These are phyloP conservation scores for Xylariaceae sp. DNA, from an alignment of 2,329 filamentous ascomycete species.

Conservation along the genomic window DNA sequence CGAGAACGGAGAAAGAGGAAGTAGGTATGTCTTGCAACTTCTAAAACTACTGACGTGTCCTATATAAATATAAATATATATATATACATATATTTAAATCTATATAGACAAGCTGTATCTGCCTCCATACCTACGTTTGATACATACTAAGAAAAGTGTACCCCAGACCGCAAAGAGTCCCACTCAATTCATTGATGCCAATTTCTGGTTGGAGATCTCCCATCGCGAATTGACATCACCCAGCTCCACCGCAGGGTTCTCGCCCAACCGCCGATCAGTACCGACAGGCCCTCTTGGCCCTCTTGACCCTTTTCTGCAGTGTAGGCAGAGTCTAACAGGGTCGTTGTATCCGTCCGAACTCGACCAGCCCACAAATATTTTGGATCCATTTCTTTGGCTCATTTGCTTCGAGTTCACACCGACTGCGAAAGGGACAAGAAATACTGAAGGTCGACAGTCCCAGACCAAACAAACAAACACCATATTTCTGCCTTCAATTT, in stretches of 20 bases:
- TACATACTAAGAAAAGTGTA: background rate
- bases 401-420: constrained; percentile 2
- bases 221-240: constrained; percentile 34
- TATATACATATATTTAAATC: too few relatives aligned
- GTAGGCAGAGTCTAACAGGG: constrained; percentile 21
- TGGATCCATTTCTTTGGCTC: constrained; percentile 12
- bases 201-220: background rate
- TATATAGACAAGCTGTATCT: too few relatives aligned
- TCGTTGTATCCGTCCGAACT: constrained; percentile 20
- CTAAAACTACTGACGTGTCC: too few relatives aligned
- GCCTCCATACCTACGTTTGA: background rate
- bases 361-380: constrained; percentile 22
- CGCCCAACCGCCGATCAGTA: constrained; percentile 22
- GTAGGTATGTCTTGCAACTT: too few relatives aligned
- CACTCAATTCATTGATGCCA: background rate
- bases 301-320: too few relatives aligned
- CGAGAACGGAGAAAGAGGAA: constrained; percentile 2
- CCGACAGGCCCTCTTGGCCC: constrained; percentile 17
- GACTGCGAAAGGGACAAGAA: constrained; percentile 3
- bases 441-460: constrained; percentile 1
- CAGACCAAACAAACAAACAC: background rate
- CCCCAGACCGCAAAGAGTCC: background rate
- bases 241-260: constrained; percentile 33
- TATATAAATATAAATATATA: too few relatives aligned
- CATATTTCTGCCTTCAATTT: constrained; percentile 2